A percentile compares a stretch with the other conserved stretches of the same genome.
Evolutionary conservation across 805 yeast genomes (phyloP).

Genomic region (Barnettozyma salicaria): DNA sequence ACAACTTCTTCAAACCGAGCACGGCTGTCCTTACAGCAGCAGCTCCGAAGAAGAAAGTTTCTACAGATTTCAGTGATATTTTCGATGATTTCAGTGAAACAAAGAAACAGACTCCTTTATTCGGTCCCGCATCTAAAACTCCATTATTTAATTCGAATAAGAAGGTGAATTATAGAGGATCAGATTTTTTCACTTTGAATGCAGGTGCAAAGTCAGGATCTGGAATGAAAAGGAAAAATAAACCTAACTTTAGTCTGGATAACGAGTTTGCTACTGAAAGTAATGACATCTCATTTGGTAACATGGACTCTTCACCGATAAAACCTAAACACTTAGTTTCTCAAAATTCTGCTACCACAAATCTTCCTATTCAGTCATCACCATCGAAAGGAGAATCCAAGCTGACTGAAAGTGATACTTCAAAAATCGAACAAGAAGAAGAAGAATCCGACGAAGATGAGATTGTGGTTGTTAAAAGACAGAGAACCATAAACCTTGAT

Average conservation of each 20-base stretch:
- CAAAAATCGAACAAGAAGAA: conserved; percentile 36
- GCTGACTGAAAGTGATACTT: conserved; percentile 6
- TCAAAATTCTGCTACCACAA: conserved; percentile 10
- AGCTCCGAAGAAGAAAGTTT: conserved; percentile 36
- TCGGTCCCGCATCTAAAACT: conserved; percentile 12
- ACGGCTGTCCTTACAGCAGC: conserved; percentile 20
- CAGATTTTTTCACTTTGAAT: conserved; percentile 15
- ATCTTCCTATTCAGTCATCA: not conserved
- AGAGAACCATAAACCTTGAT: conserved; percentile 37
- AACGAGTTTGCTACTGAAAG: conserved; percentile 26
- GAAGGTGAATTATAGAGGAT: conserved; percentile 22
- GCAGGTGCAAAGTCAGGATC: conserved; percentile 27
- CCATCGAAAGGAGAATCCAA: not conserved
- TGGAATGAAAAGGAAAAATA: conserved; percentile 20
- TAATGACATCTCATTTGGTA: conserved; percentile 23
- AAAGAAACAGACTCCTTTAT: conserved; percentile 15
- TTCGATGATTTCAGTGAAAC: conserved; percentile 34
- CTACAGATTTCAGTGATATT: conserved; percentile 62
- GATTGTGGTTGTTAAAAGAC: conserved; percentile 47
- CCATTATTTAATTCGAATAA: conserved; percentile 25
- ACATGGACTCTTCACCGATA: conserved; percentile 35
- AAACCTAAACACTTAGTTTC: conserved; percentile 27
- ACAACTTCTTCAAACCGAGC: conserved; percentile 47
- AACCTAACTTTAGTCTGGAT: conserved; percentile 24
- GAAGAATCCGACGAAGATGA: conserved; percentile 52